Evolutionary conservation across 129 eudicot genomes (phyloP).

Genomic region (Rutidosis leptorrhynchoides): DNA sequence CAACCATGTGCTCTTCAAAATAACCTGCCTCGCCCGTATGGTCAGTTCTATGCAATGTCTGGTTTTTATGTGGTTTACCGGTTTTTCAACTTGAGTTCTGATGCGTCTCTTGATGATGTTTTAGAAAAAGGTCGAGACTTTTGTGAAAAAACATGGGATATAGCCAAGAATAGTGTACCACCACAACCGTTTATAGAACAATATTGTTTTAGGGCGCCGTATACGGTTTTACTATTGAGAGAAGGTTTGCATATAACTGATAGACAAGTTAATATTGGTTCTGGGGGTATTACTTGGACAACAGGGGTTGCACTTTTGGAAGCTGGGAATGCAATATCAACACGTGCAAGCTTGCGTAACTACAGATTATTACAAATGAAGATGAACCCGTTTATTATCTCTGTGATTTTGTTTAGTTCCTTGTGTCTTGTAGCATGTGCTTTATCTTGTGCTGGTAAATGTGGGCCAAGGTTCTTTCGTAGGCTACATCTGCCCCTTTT

Average conservation of each 20-base stretch:
- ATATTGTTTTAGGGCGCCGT: constrained; percentile 97
- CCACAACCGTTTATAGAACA: constrained; percentile 98
- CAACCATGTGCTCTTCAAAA: constrained; percentile 89
- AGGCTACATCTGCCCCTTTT: constrained; percentile 67
- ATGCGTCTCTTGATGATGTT: constrained; percentile 80
- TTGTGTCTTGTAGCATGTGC: constrained; percentile 46
- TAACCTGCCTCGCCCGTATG: constrained; percentile 71
- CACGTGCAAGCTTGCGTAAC: constrained; percentile 34
- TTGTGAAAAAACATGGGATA: constrained; percentile 78
- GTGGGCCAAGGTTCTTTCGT: constrained; percentile 54
- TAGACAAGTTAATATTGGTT: constrained; percentile 64
- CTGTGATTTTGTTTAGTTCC: constrained; percentile 54
- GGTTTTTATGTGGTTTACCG: constrained; percentile 91
- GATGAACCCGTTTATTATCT: constrained; percentile 52
- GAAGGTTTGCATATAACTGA: constrained; percentile 96
- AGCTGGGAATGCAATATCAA: constrained; percentile 78
- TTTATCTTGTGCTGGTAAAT: constrained; percentile 51
- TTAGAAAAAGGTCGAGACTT: constrained; percentile 80
- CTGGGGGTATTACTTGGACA: constrained; percentile 98
- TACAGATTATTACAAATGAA: constrained; percentile 51
- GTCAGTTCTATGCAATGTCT: constrained; percentile 90
- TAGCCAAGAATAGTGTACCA: constrained; percentile 72
- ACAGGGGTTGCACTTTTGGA: constrained; percentile 91
- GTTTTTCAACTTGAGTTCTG: constrained; percentile 79
- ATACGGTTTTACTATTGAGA: constrained; percentile 68